Evolutionary conservation across 2,329 filamentous ascomycete genomes (phyloP).

Genomic region (Penicillium sp.): DNA sequence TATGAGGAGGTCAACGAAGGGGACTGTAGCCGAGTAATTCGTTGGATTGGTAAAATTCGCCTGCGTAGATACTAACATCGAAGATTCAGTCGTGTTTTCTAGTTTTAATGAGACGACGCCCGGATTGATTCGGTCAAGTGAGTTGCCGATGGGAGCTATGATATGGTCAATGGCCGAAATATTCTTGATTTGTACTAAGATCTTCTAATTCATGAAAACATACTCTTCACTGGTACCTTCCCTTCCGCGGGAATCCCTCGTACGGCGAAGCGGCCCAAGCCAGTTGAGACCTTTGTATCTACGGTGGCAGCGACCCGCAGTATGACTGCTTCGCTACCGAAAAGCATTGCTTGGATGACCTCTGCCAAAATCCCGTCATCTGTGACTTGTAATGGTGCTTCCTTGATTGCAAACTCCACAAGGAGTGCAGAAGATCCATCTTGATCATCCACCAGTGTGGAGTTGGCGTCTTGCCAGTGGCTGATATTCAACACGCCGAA

Average conservation of each 20-base stretch:
- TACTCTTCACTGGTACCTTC: slow-evolving; percentile 88
- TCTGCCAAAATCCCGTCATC: slow-evolving; percentile 76
- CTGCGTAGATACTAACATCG: slow-evolving; percentile 67
- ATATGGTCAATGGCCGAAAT: slow-evolving; percentile 24
- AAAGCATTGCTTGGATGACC: slow-evolving; percentile 76
- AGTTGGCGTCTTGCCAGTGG: slow-evolving; percentile 83
- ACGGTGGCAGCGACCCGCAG: slow-evolving; percentile 77
- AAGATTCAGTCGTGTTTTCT: slow-evolving; percentile 68
- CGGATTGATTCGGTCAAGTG: slow-evolving; percentile 56
- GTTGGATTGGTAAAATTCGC: slow-evolving; percentile 91
- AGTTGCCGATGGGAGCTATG: slow-evolving; percentile 60
- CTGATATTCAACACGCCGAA: slow-evolving; percentile 77
- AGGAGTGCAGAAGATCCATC: slow-evolving; percentile 63
- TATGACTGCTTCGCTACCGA: slow-evolving; percentile 67
- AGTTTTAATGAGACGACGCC: slow-evolving; percentile 71
- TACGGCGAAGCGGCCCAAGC: slow-evolving; percentile 75
- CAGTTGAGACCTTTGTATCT: slow-evolving; percentile 78
- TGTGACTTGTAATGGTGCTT: slow-evolving; percentile 80
- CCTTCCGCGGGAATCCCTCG: slow-evolving; percentile 82
- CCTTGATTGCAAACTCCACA: slow-evolving; percentile 72
- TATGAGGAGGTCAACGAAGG: slow-evolving; percentile 75
- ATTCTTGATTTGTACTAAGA: slow-evolving; percentile 21
- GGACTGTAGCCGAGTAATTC: slow-evolving; percentile 77
- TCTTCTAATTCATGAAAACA: slow-evolving; percentile 50
- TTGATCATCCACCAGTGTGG: slow-evolving; percentile 64